Conservation (phyloP, 495 filamentous ascomycete species). For the Penicillium ochrochloron region DNA sequence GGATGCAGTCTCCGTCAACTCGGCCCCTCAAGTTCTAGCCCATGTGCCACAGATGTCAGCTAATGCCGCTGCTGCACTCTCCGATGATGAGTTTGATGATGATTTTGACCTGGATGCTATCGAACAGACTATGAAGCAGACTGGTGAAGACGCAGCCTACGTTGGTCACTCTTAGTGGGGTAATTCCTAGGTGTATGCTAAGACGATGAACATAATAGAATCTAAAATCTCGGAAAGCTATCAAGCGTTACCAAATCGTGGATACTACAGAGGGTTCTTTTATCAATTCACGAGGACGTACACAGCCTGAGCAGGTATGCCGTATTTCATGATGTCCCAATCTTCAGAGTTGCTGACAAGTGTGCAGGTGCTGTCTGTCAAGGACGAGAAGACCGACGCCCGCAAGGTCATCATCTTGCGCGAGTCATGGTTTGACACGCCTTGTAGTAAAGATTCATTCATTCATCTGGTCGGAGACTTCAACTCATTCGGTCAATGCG, state of each 20-base stretch:
- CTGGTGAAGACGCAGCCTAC: slow-evolving; percentile 38
- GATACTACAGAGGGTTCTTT: slow-evolving; percentile 71
- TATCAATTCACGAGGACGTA: slow-evolving; percentile 60
- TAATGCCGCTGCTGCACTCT: slow-evolving; percentile 25
- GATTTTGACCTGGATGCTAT: slow-evolving; percentile 51
- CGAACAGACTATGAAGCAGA: slow-evolving; percentile 47
- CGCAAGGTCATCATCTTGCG: slow-evolving; percentile 75
- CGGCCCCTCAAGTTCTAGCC: background rate
- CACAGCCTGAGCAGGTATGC: slow-evolving; percentile 72
- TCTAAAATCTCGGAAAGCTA: slow-evolving; percentile 63
- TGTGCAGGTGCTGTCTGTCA: slow-evolving; percentile 71
- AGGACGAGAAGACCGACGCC: slow-evolving; percentile 68
- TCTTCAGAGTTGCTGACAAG: slow-evolving; percentile 32
- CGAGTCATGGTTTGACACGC: slow-evolving; percentile 82
- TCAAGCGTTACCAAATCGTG: slow-evolving; percentile 82
- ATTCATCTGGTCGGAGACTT: slow-evolving; percentile 89
- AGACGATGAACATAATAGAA: slow-evolving; percentile 51
- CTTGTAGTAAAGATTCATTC: slow-evolving; percentile 70
- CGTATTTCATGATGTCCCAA: background rate
- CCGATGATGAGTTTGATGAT: slow-evolving; percentile 51
- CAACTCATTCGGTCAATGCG: slow-evolving; percentile 62
- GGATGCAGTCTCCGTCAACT: slow-evolving; percentile 4
- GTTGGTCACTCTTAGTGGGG: slow-evolving; percentile 51
- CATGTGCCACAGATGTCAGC: background rate
- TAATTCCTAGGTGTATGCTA: slow-evolving; percentile 46